Conservation (phyloP, 306 rosid species). For the Glycine soja region DNA sequence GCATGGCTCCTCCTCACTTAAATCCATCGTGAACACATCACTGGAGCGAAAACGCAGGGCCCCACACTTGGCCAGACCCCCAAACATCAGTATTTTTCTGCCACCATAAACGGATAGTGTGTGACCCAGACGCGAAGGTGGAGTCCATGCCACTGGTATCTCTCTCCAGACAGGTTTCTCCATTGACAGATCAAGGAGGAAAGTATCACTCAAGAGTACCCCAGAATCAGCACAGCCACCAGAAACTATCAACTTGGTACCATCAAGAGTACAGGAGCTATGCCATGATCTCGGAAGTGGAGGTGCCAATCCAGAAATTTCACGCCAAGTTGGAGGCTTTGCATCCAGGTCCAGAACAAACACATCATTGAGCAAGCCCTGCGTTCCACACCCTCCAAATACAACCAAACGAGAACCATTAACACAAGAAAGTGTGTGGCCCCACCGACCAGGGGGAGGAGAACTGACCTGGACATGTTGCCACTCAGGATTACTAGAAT, state of each 20-base stretch:
- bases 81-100: conserved; percentile 96
- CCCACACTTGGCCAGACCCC: conserved; percentile 99
- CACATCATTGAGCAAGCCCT: conserved; percentile 98
- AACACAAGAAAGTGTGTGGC: conserved; percentile 96
- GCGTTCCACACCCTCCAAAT: conserved; percentile 98
- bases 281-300: conserved; percentile 99
- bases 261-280: conserved; percentile 98
- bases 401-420: conserved; percentile 95
- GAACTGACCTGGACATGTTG: conserved; percentile 97
- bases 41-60: conserved; percentile 96
- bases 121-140: conserved; percentile 98
- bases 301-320: conserved; percentile 98
- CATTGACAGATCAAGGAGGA: conserved; percentile 96
- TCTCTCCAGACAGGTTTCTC: conserved; percentile 98
- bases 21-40: conserved; percentile 86
- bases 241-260: conserved; percentile 96
- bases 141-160: conserved; percentile 97
- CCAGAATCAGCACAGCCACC: conserved; percentile 99
- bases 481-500: conserved; percentile 94
- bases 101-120: conserved; percentile 97
- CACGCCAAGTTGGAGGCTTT: conserved; percentile 98
- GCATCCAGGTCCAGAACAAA: conserved; percentile 94
- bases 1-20: conserved; percentile 96
- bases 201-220: conserved; percentile 95
- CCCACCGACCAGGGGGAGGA: conserved; percentile 99